A percentile compares a stretch with the other conserved stretches of the same genome.
Conservation (phyloP, 2,329 filamentous ascomycete genomes). For the Fusarium denticulatum region DNA sequence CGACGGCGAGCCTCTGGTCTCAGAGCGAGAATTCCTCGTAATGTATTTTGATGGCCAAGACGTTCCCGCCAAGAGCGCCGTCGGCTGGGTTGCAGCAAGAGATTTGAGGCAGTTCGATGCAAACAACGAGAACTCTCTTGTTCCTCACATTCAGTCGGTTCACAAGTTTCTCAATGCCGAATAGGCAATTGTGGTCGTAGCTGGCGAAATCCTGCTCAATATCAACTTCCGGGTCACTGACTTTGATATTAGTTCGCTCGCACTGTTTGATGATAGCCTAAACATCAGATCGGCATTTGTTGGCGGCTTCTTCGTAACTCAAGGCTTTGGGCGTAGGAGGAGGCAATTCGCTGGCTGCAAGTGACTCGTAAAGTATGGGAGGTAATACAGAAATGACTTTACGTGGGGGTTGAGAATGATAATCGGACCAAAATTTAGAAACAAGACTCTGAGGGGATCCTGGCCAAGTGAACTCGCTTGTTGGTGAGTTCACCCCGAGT, state of each 20-base stretch:
- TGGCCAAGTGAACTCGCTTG: neutral
- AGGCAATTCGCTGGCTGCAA: neutral
- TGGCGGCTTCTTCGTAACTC: conserved; percentile 67
- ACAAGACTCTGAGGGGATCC: neutral
- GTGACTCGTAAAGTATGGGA: neutral
- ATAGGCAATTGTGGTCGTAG: neutral
- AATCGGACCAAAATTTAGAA: neutral
- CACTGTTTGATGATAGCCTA: conserved; percentile 71
- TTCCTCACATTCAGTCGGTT: conserved; percentile 19
- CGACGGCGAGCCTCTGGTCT: too few relatives aligned
- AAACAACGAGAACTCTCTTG: too few relatives aligned
- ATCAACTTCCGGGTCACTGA: conserved; percentile 72
- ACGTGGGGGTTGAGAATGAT: neutral
- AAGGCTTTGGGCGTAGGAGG: neutral
- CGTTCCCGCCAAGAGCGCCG: too few relatives aligned
- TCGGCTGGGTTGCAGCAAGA: too few relatives aligned
- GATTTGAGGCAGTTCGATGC: too few relatives aligned
- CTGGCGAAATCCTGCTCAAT: conserved; percentile 45
- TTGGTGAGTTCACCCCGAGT: neutral
- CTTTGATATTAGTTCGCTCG: conserved; percentile 79
- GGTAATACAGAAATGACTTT: neutral
- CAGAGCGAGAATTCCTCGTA: too few relatives aligned
- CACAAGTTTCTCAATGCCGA: neutral
- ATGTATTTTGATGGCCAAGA: too few relatives aligned
- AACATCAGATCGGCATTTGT: conserved; percentile 71